Evolutionary conservation across 1,139 yeast genomes (phyloP), one percentile per base, ranked within the genome.

Genomic region (Lodderomyces elongisporus): DNA sequence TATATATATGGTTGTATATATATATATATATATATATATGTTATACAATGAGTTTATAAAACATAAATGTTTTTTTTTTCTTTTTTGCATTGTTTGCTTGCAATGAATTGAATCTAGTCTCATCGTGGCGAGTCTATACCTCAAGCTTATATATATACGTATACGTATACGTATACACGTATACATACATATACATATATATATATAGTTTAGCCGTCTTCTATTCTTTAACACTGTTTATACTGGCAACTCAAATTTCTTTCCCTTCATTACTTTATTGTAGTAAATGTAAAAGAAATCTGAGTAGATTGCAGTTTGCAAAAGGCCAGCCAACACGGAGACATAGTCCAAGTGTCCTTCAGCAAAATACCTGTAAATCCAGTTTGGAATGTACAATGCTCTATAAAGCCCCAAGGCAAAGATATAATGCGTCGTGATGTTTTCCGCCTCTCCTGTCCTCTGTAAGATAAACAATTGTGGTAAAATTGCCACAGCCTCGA

Each of bases 221-320:
- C 14, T 29, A 25, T 24, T 16, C 22, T 12, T 10, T 17, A 3
- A 13, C 22, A 3, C 3, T 5, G 6, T 35, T 51, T 60, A 80
- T 35, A 77, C 83, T 7, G 95, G 95, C 49, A 91, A 71, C 47
- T 81, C 84, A 49, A 87, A 82, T 51, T 77, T 78, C 58, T 80
- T 74, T 31, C 94, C 95, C 55, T 82, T 79, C 70, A 88, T 69
- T 34, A 91, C 96, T 58, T 60, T 67, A 38, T 61, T 63, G 64
- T 89, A 89, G 62, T 91, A 91, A 44, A 91, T 73, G 62, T 87
- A 91, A 66, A 91, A 91, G 68, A 91, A 91, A 62, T 91, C 98
- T 1, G 96, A 85, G 63, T 91, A 91, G 24, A 91, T 61, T 32
- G 78, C 67, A 0, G 97, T 87, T 62, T 91, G 98, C 30, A 87